These are phyloP conservation scores for Waltergamsia citrina DNA, from an alignment of 2,329 filamentous ascomycete species.

Conservation along the genomic window DNA sequence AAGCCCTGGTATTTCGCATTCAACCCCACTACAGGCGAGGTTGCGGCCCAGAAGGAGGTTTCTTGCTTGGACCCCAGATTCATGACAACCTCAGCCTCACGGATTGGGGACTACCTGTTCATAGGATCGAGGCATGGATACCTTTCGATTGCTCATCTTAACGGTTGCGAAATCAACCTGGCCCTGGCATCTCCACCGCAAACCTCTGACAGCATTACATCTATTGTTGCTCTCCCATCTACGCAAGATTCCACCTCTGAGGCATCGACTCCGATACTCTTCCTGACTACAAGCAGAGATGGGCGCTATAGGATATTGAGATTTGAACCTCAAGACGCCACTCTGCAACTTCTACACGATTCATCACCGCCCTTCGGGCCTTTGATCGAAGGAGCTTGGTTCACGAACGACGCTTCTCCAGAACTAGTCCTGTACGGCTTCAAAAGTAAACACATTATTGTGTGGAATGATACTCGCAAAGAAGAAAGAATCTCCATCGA, in stretches of 20 bases:
- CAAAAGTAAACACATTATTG: constrained; percentile 65
- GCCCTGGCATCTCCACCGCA: constrained; percentile 26
- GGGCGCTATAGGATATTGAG: constrained; percentile 62
- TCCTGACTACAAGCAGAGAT: constrained; percentile 69
- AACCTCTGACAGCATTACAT: constrained; percentile 58
- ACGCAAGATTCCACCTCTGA: constrained; percentile 11
- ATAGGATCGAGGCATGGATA: constrained; percentile 46
- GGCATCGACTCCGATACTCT: constrained; percentile 8
- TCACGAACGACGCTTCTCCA: constrained; percentile 28
- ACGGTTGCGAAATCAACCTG: too few relatives aligned
- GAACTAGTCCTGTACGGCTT: constrained; percentile 74
- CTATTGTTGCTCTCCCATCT: constrained; percentile 40
- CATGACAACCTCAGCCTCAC: constrained; percentile 35
- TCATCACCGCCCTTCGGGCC: constrained; percentile 62
- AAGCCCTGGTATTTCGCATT: constrained; percentile 33
- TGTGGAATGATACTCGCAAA: constrained; percentile 68
- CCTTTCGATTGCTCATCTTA: constrained; percentile 23
- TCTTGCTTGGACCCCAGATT: constrained; percentile 36
- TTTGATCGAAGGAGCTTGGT: constrained; percentile 64
- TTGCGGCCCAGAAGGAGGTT: constrained; percentile 19
- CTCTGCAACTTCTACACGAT: constrained; percentile 51
- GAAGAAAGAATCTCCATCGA: constrained; percentile 63
- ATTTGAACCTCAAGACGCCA: constrained; percentile 10
- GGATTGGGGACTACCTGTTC: constrained; percentile 30
- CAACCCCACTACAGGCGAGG: constrained; percentile 16